Evolutionary conservation across 2,329 filamentous ascomycete species (phyloP), one percentile per base, ranked within the genome.

Genomic region (Fusarium abutilonis): DNA sequence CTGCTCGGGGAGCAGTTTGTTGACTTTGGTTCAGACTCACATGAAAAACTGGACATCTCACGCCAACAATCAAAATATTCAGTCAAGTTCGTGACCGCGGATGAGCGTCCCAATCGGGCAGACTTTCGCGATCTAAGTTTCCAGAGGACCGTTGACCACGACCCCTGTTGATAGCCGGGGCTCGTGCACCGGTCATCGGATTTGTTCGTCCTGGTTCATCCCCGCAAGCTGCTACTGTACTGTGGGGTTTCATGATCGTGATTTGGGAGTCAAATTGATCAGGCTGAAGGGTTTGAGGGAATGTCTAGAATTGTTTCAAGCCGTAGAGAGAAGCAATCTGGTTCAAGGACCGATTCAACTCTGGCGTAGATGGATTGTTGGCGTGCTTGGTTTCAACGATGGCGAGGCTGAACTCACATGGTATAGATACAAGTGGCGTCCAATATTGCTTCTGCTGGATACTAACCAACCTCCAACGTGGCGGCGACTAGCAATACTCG

Each of bases 121-220:
- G 44, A 38, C 55, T 60, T 60, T 63, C 40, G 38, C 59, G 56
- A 68, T 70, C 59, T 60, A 52, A 52, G 52, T 63, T 64, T 57
- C 23, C 39, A 45, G 38, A 56, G 26, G 50, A 41, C 45, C 52
- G 34, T 34, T 57, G 59, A 52, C 56, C 51, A 11, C 66, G 60
- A 49, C n/a, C 68, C 68, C 44, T 67, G 68, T 51, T 36, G 52
- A 58, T 53, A 63, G 40, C 63, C 34, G 35, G 32, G 54, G 65
- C 61, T 70, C 52, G 67, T 70, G 67, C 63, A 49, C 57, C 36
- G 44, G 65, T 67, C 67, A 68, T 69, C 54, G 54, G 53, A 40
- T 64, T 69, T 49, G 54, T 60, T 29, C 50, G 53, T 55, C 62
- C 49, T 64, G 64, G 62, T 61, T 64, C 61, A 68, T 69, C 67